Evolutionary conservation across 129 eudicot species (phyloP).

Genomic region (Pittosporum tobira): DNA sequence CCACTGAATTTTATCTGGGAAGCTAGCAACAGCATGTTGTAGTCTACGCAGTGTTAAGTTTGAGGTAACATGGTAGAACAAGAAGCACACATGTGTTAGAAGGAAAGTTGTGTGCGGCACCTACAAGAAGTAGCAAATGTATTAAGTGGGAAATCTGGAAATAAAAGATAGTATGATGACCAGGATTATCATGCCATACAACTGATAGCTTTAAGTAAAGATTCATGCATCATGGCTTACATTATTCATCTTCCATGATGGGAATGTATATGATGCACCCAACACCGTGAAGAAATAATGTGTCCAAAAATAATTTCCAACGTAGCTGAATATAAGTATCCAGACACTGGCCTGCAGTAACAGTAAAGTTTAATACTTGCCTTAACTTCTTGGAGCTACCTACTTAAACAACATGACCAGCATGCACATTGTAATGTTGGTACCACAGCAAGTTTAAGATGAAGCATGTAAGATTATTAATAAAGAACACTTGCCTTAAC

Average conservation of each 20-base stretch:
- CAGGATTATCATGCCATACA: background rate
- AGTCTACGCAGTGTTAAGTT: conserved; percentile 82
- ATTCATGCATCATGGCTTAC: conserved; percentile 29
- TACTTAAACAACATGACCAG: background rate
- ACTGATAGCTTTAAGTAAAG: background rate
- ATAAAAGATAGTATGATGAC: background rate
- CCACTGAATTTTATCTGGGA: conserved; percentile 69
- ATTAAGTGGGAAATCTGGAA: background rate
- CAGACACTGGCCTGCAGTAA: conserved; percentile 79
- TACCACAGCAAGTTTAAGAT: background rate
- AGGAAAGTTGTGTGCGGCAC: conserved; percentile 96
- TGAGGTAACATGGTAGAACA: conserved; percentile 83
- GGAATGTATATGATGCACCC: conserved; percentile 95
- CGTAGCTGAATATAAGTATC: conserved; percentile 77
- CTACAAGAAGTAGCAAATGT: conserved; percentile 23
- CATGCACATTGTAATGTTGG: background rate
- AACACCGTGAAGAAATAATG: conserved; percentile 92
- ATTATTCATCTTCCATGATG: conserved; percentile 95
- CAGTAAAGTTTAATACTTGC: background rate
- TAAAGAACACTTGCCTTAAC: conserved; percentile 59
- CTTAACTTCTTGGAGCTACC: background rate
- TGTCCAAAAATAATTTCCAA: conserved; percentile 97
- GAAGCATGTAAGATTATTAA: background rate
- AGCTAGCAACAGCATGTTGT: conserved; percentile 51
- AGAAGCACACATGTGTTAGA: conserved; percentile 74